Percentiles rank a stretch among this genome's conserved stretches.
Evolutionary conservation across 2,329 filamentous ascomycete species (phyloP).

Genomic region (Myotisia sp.): DNA sequence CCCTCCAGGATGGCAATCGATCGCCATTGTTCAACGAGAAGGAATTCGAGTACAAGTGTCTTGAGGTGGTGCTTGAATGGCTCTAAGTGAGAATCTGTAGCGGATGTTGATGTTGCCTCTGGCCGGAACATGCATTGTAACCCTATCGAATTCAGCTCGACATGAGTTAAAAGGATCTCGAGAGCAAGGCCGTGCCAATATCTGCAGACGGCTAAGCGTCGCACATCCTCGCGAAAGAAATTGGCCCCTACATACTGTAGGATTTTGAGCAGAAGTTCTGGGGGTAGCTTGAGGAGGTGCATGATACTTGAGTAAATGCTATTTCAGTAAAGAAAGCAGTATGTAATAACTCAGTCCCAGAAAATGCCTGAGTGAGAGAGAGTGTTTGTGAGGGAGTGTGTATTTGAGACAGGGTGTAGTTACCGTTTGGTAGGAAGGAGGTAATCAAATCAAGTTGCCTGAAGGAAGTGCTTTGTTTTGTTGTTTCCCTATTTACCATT

Average conservation of each 20-base stretch:
- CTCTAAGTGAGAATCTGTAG: too few relatives aligned
- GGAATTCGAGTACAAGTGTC: background rate
- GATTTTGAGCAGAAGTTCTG: slow-evolving; percentile 2
- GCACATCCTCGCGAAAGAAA: slow-evolving; percentile 2
- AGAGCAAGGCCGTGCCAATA: slow-evolving; percentile 2
- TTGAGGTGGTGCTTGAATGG: background rate
- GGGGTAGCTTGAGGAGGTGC: slow-evolving; percentile 1
- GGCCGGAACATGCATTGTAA: background rate
- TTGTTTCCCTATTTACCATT: too few relatives aligned
- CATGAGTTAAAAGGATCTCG: background rate
- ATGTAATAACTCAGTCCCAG: too few relatives aligned
- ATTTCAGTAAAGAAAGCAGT: too few relatives aligned
- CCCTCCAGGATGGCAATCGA: background rate
- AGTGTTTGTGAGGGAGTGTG: too few relatives aligned
- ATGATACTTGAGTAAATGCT: too few relatives aligned
- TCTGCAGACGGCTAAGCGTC: slow-evolving; percentile 4
- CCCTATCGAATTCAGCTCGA: background rate
- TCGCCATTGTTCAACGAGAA: background rate
- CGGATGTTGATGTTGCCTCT: background rate
- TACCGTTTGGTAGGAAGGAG: too few relatives aligned
- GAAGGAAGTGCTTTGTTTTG: too few relatives aligned
- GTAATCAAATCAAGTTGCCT: too few relatives aligned
- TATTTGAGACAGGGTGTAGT: too few relatives aligned
- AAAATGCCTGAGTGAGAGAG: too few relatives aligned
- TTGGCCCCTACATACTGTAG: slow-evolving; percentile 1